Conservation (phyloP, 495 filamentous ascomycete species). For the Corynascus novoguineensis region DNA sequence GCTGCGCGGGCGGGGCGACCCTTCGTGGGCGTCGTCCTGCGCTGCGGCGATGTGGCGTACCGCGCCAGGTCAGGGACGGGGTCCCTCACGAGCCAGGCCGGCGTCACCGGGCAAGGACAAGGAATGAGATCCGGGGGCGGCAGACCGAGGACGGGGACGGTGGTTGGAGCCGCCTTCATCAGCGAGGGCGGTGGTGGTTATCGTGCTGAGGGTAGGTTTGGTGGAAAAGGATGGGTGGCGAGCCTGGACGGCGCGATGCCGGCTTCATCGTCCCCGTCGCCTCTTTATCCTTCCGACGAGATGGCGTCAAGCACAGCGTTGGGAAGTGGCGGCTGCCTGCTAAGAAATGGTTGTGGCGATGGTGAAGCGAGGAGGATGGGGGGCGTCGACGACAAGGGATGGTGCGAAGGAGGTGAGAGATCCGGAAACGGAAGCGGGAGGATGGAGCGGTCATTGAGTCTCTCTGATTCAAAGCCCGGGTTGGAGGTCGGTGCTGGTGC, state of each 20-base stretch:
- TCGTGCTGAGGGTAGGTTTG: not conserved
- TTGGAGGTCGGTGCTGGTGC: not conserved
- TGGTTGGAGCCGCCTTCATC: not conserved
- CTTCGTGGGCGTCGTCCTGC: slow-evolving; percentile 20
- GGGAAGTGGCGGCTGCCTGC: too few species aligned
- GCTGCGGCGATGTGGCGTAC: too few species aligned
- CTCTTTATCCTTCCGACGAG: too few species aligned
- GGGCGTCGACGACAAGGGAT: not conserved
- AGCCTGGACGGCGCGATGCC: too few species aligned
- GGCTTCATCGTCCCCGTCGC: too few species aligned
- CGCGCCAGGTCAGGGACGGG: too few species aligned
- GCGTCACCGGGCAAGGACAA: too few species aligned
- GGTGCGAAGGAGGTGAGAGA: not conserved
- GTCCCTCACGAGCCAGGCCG: too few species aligned
- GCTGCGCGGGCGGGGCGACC: slow-evolving; percentile 15
- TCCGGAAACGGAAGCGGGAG: too few species aligned
- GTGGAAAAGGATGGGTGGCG: not conserved
- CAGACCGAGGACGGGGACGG: not conserved
- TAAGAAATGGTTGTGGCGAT: too few species aligned
- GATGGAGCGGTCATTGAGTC: not conserved
- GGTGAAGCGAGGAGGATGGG: not conserved
- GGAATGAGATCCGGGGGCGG: too few species aligned
- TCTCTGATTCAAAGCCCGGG: not conserved
- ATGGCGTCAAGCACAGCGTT: too few species aligned
- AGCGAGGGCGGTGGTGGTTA: not conserved